Evolutionary conservation across 306 rosid species (phyloP).

Genomic region (Cucumis melo): DNA sequence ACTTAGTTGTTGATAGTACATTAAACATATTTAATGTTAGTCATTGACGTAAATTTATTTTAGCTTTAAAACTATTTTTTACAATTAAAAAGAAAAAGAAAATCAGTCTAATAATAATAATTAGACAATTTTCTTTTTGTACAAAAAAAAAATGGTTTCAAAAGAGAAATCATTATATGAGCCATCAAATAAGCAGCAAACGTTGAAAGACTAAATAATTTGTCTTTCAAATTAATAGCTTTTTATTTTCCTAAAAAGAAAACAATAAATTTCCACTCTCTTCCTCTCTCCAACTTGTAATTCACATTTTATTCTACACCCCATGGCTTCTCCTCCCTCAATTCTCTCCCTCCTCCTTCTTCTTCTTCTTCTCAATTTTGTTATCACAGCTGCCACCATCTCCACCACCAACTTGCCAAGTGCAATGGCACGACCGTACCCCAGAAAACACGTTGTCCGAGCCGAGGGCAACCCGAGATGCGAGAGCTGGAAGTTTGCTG

Average conservation of each 20-base stretch:
- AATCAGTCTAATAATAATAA: no score
- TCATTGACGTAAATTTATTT: no score
- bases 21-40: no score
- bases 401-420: background rate
- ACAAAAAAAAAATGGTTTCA: no score
- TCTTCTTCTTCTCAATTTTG: background rate
- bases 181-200: no score
- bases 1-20: no score
- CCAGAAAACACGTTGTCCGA: constrained; percentile 3
- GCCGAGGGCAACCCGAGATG: background rate
- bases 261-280: background rate
- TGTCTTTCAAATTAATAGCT: no score
- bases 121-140: no score
- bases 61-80: no score
- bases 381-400: background rate
- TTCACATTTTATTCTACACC: background rate
- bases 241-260: no score
- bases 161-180: background rate
- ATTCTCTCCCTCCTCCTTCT: background rate
- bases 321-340: background rate
- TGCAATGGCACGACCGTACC: constrained; percentile 13
- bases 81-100: no score
- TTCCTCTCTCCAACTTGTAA: background rate
- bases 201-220: no score
- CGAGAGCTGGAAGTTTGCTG: constrained; percentile 75